Evolutionary conservation across 1,284 basidiomycete genomes (phyloP).

Genomic region (Papiliotrema nemorosa): DNA sequence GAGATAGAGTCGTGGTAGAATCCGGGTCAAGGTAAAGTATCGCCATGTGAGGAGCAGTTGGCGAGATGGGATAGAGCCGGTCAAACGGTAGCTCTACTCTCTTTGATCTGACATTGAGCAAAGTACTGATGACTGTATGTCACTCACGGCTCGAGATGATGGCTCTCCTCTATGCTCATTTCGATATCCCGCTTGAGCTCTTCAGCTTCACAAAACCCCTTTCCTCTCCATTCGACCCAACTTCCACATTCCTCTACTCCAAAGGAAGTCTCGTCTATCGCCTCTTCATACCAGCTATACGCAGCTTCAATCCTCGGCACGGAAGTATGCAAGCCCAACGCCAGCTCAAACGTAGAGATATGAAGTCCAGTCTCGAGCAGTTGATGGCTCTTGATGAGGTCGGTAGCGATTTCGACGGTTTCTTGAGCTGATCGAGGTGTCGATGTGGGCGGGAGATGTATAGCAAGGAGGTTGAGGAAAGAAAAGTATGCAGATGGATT

Average conservation of each 20-base stretch:
- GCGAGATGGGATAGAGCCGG: constrained; percentile 60
- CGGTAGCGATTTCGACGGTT: constrained; percentile 24
- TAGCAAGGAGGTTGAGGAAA: constrained; percentile 61
- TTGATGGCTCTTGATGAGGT: constrained; percentile 24
- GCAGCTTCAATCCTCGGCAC: constrained; percentile 43
- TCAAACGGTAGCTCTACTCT: constrained; percentile 61
- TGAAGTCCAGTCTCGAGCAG: constrained; percentile 31
- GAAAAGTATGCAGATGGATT: constrained; percentile 66
- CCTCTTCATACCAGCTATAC: constrained; percentile 41
- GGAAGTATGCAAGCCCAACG: constrained; percentile 39
- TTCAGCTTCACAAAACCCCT: constrained; percentile 67
- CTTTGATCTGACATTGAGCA: neutral
- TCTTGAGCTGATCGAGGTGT: constrained; percentile 16
- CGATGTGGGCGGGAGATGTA: constrained; percentile 39
- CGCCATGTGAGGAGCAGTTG: constrained; percentile 50
- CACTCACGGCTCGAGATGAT: constrained; percentile 23
- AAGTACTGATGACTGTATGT: neutral
- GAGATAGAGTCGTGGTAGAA: constrained; percentile 59
- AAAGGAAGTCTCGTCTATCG: constrained; percentile 58
- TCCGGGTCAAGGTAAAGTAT: constrained; percentile 66
- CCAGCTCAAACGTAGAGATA: constrained; percentile 52
- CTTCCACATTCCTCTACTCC: constrained; percentile 60
- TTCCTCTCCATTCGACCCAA: constrained; percentile 86
- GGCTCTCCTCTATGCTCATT: constrained; percentile 51
- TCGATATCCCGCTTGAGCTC: constrained; percentile 60